These are phyloP conservation scores for Chlamydomonas sp. DNA, from an alignment of 139 green algal species.

Conservation along the genomic window DNA sequence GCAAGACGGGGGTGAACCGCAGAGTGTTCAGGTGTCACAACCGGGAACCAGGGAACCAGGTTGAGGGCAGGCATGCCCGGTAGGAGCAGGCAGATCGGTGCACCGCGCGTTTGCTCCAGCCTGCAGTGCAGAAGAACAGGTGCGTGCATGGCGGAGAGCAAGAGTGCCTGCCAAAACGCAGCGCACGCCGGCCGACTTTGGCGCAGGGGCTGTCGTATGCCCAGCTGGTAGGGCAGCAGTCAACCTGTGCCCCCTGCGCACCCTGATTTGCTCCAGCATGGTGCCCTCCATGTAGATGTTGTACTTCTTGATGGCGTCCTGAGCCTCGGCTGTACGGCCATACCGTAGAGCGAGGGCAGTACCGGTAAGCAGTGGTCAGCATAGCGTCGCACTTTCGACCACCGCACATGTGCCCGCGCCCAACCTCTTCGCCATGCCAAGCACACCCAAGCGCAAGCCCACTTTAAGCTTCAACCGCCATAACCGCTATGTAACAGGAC, in stretches of 20 bases:
- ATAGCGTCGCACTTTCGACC: no score
- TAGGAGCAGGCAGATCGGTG: background rate
- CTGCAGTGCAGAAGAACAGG: background rate
- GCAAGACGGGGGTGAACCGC: background rate
- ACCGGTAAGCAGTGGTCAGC: background rate
- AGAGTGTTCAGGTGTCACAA: background rate
- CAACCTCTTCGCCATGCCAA: background rate
- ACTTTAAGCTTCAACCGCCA: background rate
- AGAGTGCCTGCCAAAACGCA: background rate
- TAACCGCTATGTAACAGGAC: background rate
- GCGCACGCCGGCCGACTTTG: background rate
- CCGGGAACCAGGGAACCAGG: background rate
- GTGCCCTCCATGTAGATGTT: constrained; percentile 83
- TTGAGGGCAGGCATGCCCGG: background rate
- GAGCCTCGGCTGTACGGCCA: constrained; percentile 21
- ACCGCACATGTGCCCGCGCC: no score
- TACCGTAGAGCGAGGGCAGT: background rate
- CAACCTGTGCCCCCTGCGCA: background rate
- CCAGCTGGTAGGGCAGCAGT: background rate
- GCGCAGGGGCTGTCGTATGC: background rate
- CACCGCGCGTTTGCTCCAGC: background rate
- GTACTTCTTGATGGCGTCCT: constrained; percentile 67
- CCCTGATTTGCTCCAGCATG: constrained; percentile 46
- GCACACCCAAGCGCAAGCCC: background rate
- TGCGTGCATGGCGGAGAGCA: background rate